phyloP scores from a whole-genome alignment of 768 basidiomycete species.

The Amanita polypyramis region DNA sequence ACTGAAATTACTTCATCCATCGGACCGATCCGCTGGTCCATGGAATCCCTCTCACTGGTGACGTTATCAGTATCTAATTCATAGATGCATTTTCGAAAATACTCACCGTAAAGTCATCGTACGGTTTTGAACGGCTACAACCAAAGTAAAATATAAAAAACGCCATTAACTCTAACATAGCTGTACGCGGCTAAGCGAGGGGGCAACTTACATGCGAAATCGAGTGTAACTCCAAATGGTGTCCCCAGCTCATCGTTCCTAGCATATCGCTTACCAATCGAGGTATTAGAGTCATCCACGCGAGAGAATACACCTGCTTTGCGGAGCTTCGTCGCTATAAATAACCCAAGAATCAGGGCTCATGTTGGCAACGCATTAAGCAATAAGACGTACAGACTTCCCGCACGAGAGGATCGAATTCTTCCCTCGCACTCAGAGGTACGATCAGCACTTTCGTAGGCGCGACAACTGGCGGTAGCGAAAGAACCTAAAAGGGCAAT shows the following conservation, averaged over 20 bases:
- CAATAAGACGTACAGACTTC: constrained; percentile 73
- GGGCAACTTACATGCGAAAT: constrained; percentile 64
- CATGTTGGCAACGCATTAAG: neutral
- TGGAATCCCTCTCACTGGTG: constrained; percentile 89
- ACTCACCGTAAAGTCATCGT: constrained; percentile 91
- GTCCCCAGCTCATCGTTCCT: constrained; percentile 98
- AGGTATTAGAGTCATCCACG: constrained; percentile 91
- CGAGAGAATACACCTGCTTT: constrained; percentile 83
- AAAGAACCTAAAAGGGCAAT: constrained; percentile 56
- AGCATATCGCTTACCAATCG: constrained; percentile 95
- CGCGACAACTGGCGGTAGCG: constrained; percentile 80
- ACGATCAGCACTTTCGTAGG: constrained; percentile 97
- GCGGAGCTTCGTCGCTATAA: constrained; percentile 73
- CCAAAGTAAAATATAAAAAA: neutral
- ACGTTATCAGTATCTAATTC: constrained; percentile 2
- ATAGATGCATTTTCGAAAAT: constrained; percentile 1
- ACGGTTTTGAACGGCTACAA: constrained; percentile 74
- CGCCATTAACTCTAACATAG: neutral
- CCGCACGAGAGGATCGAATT: constrained; percentile 73
- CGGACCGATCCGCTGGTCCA: constrained; percentile 80
- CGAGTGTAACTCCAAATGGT: constrained; percentile 91
- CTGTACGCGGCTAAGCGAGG: neutral
- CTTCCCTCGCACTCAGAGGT: constrained; percentile 77
- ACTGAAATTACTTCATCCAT: constrained; percentile 84
- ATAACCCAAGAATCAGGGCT: neutral